phyloP scores from a whole-genome alignment of 331 rosid genomes.

The Prunus yedoensis region DNA sequence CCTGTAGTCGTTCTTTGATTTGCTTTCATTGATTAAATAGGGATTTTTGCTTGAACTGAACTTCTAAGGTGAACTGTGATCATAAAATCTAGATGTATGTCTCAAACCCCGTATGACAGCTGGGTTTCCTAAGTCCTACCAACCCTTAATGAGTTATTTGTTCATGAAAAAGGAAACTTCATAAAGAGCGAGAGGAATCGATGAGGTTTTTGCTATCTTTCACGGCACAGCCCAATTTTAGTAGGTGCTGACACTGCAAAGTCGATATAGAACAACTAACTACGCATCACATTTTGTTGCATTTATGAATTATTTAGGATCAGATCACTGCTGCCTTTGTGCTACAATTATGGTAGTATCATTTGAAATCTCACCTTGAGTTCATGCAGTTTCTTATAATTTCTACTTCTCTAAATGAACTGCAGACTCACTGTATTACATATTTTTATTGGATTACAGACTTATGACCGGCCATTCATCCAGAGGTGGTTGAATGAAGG shows the following conservation, averaged over 20 bases:
- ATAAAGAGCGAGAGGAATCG: neutral
- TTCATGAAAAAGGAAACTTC: neutral
- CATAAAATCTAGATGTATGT: neutral
- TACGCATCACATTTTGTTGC: neutral
- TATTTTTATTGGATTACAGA: slow-evolving; percentile 40
- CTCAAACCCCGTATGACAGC: neutral
- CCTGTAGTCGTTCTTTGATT: neutral
- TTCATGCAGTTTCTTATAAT: neutral
- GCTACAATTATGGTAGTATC: neutral
- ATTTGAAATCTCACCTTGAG: neutral
- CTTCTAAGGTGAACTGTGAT: neutral
- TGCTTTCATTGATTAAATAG: neutral
- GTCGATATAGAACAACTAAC: neutral
- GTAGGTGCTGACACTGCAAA: neutral
- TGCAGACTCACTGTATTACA: neutral
- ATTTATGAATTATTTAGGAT: neutral
- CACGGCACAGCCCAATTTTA: neutral
- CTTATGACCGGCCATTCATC: slow-evolving; percentile 65
- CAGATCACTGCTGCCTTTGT: neutral
- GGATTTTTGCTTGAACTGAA: neutral
- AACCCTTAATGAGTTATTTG: neutral
- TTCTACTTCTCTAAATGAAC: neutral
- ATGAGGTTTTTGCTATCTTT: slow-evolving; percentile 1
- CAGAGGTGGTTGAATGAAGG: slow-evolving; percentile 79
- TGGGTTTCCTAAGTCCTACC: too few relatives aligned